Percentiles rank a stretch among this genome's conserved stretches.
Evolutionary conservation across 2,329 filamentous ascomycete species (phyloP).

Genomic region (Fusarium sp.): DNA sequence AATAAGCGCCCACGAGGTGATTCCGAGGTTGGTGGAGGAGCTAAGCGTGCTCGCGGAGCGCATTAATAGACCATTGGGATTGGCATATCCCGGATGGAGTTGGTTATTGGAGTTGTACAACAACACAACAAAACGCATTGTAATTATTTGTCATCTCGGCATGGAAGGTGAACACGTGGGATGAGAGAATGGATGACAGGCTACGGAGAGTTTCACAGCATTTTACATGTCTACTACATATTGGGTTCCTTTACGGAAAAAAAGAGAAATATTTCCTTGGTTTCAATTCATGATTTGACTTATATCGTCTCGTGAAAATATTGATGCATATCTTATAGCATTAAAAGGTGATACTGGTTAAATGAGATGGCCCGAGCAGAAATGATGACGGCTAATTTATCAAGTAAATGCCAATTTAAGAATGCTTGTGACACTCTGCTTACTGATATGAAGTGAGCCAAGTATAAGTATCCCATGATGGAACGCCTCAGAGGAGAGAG

Average conservation of each 20-base stretch:
- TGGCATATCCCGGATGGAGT: slow-evolving; percentile 1
- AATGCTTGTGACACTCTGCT: neutral
- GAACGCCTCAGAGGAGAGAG: neutral
- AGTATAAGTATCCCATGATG: slow-evolving; percentile 4
- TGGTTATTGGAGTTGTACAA: slow-evolving; percentile 39
- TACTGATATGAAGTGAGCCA: neutral
- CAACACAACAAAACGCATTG: slow-evolving; percentile 38
- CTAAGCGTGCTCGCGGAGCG: slow-evolving; percentile 56
- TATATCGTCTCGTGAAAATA: neutral
- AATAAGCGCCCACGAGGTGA: slow-evolving; percentile 69
- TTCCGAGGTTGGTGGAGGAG: slow-evolving; percentile 55
- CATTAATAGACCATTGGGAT: slow-evolving; percentile 44
- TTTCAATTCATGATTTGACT: neutral
- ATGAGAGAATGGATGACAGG: slow-evolving; percentile 25
- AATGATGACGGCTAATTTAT: no score
- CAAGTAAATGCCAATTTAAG: neutral
- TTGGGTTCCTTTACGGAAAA: slow-evolving; percentile 42
- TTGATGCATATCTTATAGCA: neutral
- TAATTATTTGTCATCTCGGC: slow-evolving; percentile 34
- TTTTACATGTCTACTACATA: slow-evolving; percentile 34
- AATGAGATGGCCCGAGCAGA: neutral
- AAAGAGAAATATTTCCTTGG: slow-evolving; percentile 38
- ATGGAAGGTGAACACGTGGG: slow-evolving; percentile 25
- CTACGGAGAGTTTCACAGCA: slow-evolving; percentile 29
- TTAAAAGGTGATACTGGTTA: neutral